Evolutionary conservation across 176 grass and related monocot genomes (phyloP).

Genomic region (Puccinellia tenuiflora): DNA sequence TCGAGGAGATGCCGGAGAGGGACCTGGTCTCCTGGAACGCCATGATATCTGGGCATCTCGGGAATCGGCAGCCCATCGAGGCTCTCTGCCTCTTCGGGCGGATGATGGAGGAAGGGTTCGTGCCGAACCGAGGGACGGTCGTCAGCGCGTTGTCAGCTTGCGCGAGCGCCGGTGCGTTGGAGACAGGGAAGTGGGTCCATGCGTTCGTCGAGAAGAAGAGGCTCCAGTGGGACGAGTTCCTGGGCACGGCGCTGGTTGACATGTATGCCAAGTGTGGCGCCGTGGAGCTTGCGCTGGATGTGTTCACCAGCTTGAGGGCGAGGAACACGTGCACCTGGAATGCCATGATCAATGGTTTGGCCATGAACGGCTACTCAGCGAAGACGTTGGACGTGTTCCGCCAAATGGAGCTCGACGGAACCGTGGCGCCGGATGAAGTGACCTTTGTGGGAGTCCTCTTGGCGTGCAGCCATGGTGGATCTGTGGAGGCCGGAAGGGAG

Average conservation of each 20-base stretch:
- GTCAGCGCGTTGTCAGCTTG: not conserved
- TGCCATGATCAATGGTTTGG: conserved; percentile 6
- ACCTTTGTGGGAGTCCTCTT: conserved; percentile 3
- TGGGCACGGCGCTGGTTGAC: not conserved
- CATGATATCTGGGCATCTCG: not conserved
- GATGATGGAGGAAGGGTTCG: conserved; percentile 4
- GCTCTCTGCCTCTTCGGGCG: not conserved
- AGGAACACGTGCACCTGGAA: conserved; percentile 10
- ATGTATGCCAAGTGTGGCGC: conserved; percentile 12
- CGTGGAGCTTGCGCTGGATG: not conserved
- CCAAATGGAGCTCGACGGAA: not conserved
- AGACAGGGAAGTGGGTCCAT: conserved; percentile 3
- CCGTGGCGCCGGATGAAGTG: not conserved
- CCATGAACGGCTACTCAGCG: not conserved
- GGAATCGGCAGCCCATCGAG: not conserved
- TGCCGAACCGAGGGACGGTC: not conserved
- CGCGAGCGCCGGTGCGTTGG: not conserved
- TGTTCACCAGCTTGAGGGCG: not conserved
- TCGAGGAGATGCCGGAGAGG: not conserved
- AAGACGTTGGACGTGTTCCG: not conserved
- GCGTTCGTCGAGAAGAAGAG: not conserved
- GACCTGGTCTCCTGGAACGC: conserved; percentile 7
- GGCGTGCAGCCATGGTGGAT: conserved; percentile 8
- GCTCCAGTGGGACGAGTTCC: not conserved
- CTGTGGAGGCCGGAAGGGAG: not conserved